Conservation (phyloP, 805 yeast species). For the Tetrapisispora taiwanensis region DNA sequence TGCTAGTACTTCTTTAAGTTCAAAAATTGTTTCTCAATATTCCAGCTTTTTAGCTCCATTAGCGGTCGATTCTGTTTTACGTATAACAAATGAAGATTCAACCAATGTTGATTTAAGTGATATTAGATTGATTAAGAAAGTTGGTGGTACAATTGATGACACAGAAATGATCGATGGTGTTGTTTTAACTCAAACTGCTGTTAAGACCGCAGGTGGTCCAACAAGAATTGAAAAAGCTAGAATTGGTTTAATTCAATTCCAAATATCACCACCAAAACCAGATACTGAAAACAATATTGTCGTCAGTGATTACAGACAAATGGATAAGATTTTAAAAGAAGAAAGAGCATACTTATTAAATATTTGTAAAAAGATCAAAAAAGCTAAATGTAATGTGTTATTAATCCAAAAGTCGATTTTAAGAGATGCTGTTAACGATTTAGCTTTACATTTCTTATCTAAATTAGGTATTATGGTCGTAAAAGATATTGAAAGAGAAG, state of each 20-base stretch:
- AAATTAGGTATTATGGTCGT: conserved; percentile 90
- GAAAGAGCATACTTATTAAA: conserved; percentile 92
- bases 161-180: conserved; percentile 90
- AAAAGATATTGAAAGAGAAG: conserved; percentile 93
- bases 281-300: conserved; percentile 97
- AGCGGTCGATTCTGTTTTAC: conserved; percentile 87
- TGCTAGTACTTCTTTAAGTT: conserved; percentile 85
- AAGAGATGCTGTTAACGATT: conserved; percentile 89
- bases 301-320: conserved; percentile 95
- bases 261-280: conserved; percentile 92
- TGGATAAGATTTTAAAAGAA: conserved; percentile 97
- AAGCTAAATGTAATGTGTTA: conserved; percentile 89
- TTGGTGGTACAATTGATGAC: conserved; percentile 96
- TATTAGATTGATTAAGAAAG: conserved; percentile 82
- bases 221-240: conserved; percentile 87
- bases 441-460: conserved; percentile 88
- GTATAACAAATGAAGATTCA: conserved; percentile 51
- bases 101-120: conserved; percentile 75
- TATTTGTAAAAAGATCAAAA: conserved; percentile 91
- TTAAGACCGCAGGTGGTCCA: conserved; percentile 92
- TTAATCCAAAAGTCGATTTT: conserved; percentile 86
- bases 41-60: conserved; percentile 79
- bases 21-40: conserved; percentile 93
- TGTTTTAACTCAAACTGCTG: conserved; percentile 81
- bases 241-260: conserved; percentile 86